Percentiles rank a stretch among this genome's conserved stretches.
Evolutionary conservation across 306 rosid genomes (phyloP).

Genomic region (Cucurbita ficifolia): DNA sequence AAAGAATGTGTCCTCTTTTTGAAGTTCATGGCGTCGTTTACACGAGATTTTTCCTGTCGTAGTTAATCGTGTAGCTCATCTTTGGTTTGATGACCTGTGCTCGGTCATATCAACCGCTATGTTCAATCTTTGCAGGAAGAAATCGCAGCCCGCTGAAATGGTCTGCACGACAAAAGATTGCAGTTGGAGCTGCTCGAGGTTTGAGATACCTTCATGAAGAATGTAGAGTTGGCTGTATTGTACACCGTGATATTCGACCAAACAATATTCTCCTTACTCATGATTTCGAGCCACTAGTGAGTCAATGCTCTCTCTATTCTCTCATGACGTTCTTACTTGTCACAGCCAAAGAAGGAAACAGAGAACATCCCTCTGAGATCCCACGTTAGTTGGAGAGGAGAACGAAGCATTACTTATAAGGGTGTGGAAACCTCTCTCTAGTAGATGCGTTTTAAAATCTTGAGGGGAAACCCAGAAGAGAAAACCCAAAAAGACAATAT

Average conservation of each 20-base stretch:
- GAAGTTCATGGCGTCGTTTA: background rate
- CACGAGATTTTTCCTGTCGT: background rate
- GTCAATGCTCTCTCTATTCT: conserved; percentile 13
- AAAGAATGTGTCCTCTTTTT: background rate
- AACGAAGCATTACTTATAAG: no score
- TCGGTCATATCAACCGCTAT: background rate
- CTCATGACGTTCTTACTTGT: background rate
- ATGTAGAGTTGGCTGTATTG: conserved; percentile 98
- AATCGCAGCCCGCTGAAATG: conserved; percentile 40
- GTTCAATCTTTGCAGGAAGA: conserved; percentile 36
- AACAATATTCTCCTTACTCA: conserved; percentile 95
- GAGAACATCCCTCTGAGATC: no score
- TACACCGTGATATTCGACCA: conserved; percentile 92
- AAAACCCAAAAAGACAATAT: no score
- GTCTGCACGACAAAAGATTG: conserved; percentile 68
- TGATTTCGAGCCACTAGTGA: conserved; percentile 89
- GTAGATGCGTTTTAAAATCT: no score
- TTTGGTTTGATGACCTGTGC: background rate
- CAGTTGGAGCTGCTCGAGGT: conserved; percentile 96
- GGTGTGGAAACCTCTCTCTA: no score
- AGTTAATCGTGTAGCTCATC: background rate
- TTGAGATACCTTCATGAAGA: conserved; percentile 97
- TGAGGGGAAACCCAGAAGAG: no score
- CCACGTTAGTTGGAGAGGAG: no score
- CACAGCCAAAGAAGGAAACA: background rate